A percentile compares a stretch with the other conserved stretches of the same genome.
Conservation (phyloP, 2,329 filamentous ascomycete species). For the Cephalotrichum gorgonifer region DNA sequence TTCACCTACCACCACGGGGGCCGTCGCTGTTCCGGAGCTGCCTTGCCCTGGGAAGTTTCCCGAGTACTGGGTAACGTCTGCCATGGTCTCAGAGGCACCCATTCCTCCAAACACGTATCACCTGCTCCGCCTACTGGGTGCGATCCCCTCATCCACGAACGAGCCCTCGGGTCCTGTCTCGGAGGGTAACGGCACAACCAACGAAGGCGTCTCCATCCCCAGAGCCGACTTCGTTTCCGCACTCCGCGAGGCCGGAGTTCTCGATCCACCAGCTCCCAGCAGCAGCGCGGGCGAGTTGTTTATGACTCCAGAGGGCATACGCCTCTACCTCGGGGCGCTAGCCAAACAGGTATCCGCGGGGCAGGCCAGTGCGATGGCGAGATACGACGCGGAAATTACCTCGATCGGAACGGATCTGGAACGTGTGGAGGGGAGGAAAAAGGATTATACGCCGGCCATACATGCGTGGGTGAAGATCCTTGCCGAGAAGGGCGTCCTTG, state of each 20-base stretch:
- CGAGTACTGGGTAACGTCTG: not conserved
- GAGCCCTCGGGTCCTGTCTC: no score
- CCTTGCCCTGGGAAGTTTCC: not conserved
- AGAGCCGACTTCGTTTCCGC: not conserved
- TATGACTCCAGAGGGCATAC: not conserved
- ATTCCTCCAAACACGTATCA: not conserved
- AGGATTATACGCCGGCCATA: conserved; percentile 61
- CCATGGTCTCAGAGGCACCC: not conserved
- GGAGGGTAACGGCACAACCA: not conserved
- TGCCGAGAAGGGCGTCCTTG: conserved; percentile 54
- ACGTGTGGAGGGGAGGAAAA: conserved; percentile 43
- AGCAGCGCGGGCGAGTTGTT: no score
- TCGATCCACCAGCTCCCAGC: no score
- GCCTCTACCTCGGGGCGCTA: not conserved
- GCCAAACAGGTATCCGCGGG: not conserved
- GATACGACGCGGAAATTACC: conserved; percentile 38
- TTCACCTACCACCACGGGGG: not conserved
- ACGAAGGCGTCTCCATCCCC: not conserved
- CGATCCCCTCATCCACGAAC: not conserved
- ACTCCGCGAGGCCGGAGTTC: not conserved
- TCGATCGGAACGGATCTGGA: conserved; percentile 35
- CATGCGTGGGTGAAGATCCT: conserved; percentile 60
- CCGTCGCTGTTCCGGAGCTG: not conserved
- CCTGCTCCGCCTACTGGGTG: not conserved
- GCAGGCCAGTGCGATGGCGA: conserved; percentile 15